Evolutionary conservation across 139 green algal species (phyloP), one percentile per base, ranked within the genome.

Genomic region (Limnomonas spitsbergensis): DNA sequence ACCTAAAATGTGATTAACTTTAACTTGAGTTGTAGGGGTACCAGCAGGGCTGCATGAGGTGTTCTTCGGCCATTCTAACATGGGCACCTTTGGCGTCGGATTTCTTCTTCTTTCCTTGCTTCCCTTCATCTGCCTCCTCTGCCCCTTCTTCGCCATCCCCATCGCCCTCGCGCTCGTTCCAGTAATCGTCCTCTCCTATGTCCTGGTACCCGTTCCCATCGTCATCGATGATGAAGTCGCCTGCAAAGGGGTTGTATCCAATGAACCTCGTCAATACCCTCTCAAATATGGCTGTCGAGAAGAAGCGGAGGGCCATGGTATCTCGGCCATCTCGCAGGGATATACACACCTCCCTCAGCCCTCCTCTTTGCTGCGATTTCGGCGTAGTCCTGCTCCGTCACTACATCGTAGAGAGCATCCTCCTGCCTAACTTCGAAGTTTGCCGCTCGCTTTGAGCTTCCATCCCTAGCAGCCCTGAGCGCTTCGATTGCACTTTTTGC

Each of bases 381-480:
- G 0, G 84, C 88, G 77, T 99, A 99, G 66, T 97, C 82, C 3
- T 94, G 83, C 4, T 99, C 95, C 38, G 94, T 82, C 26, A 99
- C 85, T 1, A 92, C 88, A 69, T 98, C 94, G 84, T 97, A 98
- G 0, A 98, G 85, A 6, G 82, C 82, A 4, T 91, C 86, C 76
- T 98, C 94, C 61, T 95, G 83, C 42, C 92, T 90, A 0, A 95
- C 27, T 69, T 97, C 82, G 73, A 88, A 97, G 0, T 68, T 77
- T 3, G 90, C 75, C 1, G 80, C 85, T 4, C 90, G 86, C 77
- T 91, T 93, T 52, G 27, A 72, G 2, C 20, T n/a, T 1, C 81
- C 82, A 4, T 75, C 79, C 36, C 86, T 82, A 4, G 80, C 83
- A 4, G 85, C 87, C 2, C 76, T 80, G 0, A 91, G 80, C 26